Conservation (phyloP, 805 yeast genomes). For the Wickerhamiella shivajii region DNA sequence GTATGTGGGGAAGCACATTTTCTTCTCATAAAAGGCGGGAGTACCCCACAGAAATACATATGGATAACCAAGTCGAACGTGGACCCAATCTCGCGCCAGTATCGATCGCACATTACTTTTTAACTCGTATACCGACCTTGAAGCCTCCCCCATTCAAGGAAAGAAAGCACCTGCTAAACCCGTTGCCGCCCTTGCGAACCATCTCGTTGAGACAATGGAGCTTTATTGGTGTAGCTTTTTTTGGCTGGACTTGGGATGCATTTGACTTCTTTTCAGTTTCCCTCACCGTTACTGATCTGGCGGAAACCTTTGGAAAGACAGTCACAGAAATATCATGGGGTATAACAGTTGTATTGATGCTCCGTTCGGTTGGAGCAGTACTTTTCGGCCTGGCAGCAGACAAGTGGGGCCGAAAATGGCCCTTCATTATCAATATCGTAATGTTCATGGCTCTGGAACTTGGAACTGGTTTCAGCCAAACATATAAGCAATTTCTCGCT, state of each 20-base stretch:
- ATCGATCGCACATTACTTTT: constrained; percentile 20
- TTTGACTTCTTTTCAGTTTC: constrained; percentile 56
- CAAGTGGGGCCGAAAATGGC: constrained; percentile 52
- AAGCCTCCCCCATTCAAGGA: constrained; percentile 18
- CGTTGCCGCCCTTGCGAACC: constrained; percentile 40
- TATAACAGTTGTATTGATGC: constrained; percentile 54
- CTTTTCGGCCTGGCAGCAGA: constrained; percentile 51
- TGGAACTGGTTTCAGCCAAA: constrained; percentile 29
- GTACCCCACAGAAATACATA: no score
- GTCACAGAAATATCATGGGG: constrained; percentile 54
- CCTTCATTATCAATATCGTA: constrained; percentile 38
- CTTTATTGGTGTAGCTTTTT: constrained; percentile 42
- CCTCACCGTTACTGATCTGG: constrained; percentile 37
- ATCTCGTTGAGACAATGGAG: constrained; percentile 45
- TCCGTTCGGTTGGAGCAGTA: constrained; percentile 57
- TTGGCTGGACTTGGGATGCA: constrained; percentile 61
- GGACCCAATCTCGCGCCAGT: constrained; percentile 16
- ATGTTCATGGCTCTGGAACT: constrained; percentile 43
- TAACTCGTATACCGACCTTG: constrained; percentile 22
- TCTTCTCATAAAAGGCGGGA: no score
- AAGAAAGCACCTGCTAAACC: constrained; percentile 32
- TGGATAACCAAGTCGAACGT: constrained; percentile 3
- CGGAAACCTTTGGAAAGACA: constrained; percentile 30
- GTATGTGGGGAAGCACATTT: no score
- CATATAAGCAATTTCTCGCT: constrained; percentile 42